Conservation (phyloP, 2,329 filamentous ascomycete species). For the Drechslerella dactyloides region DNA sequence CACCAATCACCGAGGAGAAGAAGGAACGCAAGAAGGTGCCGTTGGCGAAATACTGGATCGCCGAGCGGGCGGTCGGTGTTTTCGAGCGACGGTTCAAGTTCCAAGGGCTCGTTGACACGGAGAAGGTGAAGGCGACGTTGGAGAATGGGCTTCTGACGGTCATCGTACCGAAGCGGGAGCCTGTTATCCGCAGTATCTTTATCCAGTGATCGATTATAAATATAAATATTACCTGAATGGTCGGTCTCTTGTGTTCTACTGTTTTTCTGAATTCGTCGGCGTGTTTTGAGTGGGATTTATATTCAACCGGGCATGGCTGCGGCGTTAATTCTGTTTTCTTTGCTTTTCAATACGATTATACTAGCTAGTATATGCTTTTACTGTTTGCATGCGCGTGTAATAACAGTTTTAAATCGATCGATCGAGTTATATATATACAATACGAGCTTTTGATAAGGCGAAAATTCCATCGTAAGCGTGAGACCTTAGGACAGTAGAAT, state of each 20-base stretch:
- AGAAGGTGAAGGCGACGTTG: conserved; percentile 67
- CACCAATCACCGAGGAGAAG: conserved; percentile 54
- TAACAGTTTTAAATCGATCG: too few relatives aligned
- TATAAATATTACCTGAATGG: too few relatives aligned
- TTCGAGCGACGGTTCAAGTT: conserved; percentile 74
- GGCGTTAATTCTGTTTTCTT: background rate
- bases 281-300: background rate
- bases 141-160: conserved; percentile 71
- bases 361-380: too few relatives aligned
- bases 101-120: conserved; percentile 69
- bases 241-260: too few relatives aligned
- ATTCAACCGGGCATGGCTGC: background rate
- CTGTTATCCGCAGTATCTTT: conserved; percentile 37
- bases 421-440: too few relatives aligned
- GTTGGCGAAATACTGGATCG: conserved; percentile 72
- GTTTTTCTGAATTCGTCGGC: too few relatives aligned
- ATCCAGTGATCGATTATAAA: conserved; percentile 48
- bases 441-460: too few relatives aligned
- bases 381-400: too few relatives aligned
- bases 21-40: conserved; percentile 51
- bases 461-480: too few relatives aligned
- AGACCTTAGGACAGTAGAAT: too few relatives aligned
- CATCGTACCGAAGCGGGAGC: conserved; percentile 69
- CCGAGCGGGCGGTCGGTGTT: conserved; percentile 70
- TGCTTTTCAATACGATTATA: too few relatives aligned